phyloP scores from a whole-genome alignment of 495 filamentous ascomycete species.

The Lophium mytilinum region DNA sequence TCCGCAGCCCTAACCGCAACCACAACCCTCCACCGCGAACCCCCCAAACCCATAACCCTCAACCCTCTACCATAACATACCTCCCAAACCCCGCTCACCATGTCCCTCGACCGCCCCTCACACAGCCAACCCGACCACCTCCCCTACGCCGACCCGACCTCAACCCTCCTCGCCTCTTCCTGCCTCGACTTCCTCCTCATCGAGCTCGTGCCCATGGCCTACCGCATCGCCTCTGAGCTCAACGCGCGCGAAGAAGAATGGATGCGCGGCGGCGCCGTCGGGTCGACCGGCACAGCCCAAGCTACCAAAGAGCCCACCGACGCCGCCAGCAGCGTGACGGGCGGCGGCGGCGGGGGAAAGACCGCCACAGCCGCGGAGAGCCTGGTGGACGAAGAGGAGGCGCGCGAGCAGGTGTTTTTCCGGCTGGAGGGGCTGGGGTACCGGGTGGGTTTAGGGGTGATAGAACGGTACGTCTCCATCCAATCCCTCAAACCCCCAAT shows the following conservation, averaged over 20 bases:
- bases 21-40: too few species aligned
- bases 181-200: conserved; percentile 90
- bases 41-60: too few species aligned
- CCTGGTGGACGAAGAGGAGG: conserved; percentile 63
- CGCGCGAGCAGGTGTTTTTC: conserved; percentile 73
- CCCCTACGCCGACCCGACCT: conserved; percentile 58
- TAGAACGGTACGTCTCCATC: conserved; percentile 82
- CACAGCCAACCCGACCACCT: too few species aligned
- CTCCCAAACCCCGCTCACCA: neutral
- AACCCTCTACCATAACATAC: neutral
- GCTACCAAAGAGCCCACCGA: neutral
- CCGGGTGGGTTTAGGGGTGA: conserved; percentile 84
- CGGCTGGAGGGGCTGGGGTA: conserved; percentile 83
- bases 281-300: conserved; percentile 26
- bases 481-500: neutral
- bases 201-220: conserved; percentile 91
- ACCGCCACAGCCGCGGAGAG: conserved; percentile 8
- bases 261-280: conserved; percentile 1
- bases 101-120: conserved; percentile 1
- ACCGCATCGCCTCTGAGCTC: conserved; percentile 60
- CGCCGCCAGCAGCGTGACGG: neutral
- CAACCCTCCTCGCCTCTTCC: conserved; percentile 69
- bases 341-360: conserved; percentile 1
- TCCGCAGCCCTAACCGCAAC: too few species aligned
- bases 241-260: conserved; percentile 29